Evolutionary conservation across 2,329 filamentous ascomycete genomes (phyloP).

Genomic region (Hymenoscyphus scutula): DNA sequence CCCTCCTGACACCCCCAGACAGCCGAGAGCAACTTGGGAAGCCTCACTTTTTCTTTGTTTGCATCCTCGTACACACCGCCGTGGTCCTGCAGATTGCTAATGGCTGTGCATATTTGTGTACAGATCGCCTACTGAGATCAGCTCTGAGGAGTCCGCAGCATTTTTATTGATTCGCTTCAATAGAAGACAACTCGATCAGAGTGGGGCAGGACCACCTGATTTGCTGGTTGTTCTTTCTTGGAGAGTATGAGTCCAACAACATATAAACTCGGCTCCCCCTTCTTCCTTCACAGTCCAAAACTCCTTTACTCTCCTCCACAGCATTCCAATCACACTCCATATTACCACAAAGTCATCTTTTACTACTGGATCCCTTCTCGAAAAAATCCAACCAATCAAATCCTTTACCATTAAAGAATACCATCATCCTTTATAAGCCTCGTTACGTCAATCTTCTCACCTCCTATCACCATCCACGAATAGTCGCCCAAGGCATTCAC

Average conservation of each 20-base stretch:
- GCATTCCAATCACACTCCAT: background rate
- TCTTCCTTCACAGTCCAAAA: background rate
- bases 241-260: background rate
- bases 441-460: background rate
- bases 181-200: constrained; percentile 13
- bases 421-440: background rate
- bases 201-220: constrained; percentile 2
- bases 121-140: constrained; percentile 12
- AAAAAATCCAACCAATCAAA: constrained; percentile 10
- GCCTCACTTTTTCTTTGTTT: constrained; percentile 16
- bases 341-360: background rate
- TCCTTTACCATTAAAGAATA: background rate
- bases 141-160: background rate
- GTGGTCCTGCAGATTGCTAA: constrained; percentile 13
- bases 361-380: background rate
- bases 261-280: constrained; percentile 4
- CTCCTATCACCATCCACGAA: background rate
- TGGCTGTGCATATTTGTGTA: constrained; percentile 12
- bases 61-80: constrained; percentile 15
- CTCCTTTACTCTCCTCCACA: background rate
- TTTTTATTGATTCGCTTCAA: constrained; percentile 11
- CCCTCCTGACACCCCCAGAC: constrained; percentile 9
- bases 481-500: background rate
- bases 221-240: background rate
- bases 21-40: constrained; percentile 7